A percentile compares a stretch with the other conserved stretches of the same genome.
These are phyloP conservation scores for Hypoxylon intermedium DNA, from an alignment of 495 filamentous ascomycete genomes.

Conservation along the genomic window DNA sequence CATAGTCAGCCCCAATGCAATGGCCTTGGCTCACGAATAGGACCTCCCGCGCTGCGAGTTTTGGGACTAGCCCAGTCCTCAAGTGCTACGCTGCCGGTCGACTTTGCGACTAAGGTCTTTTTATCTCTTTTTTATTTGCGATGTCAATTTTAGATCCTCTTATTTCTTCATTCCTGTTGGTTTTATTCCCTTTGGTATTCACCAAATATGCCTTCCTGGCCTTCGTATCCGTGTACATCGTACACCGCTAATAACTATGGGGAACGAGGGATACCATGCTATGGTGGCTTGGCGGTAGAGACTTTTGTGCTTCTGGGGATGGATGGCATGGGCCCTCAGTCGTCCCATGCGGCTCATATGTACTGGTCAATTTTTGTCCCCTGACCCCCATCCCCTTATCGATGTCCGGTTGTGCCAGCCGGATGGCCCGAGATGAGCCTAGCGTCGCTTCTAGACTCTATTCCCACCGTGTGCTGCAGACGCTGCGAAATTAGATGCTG, in stretches of 20 bases:
- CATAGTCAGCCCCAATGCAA: constrained; percentile 29
- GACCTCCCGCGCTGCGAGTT: constrained; percentile 10
- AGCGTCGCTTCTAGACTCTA: constrained; percentile 38
- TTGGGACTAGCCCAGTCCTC: constrained; percentile 13
- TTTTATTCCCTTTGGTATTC: not conserved
- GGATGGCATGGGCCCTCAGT: constrained; percentile 17
- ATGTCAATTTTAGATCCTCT: not conserved
- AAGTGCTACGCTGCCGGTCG: constrained; percentile 17
- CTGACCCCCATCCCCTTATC: constrained; percentile 27
- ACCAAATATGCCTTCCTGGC: not conserved
- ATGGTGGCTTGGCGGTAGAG: constrained; percentile 23
- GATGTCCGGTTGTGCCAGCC: constrained; percentile 32
- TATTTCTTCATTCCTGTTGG: not conserved
- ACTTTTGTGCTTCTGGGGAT: constrained; percentile 17
- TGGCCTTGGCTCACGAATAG: constrained; percentile 30
- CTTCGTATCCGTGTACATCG: constrained; percentile 1
- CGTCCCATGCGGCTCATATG: constrained; percentile 35
- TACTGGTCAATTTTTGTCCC: constrained; percentile 22
- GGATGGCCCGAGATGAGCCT: constrained; percentile 31
- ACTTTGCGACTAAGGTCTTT: constrained; percentile 3
- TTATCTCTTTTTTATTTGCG: constrained; percentile 2
- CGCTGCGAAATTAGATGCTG: constrained; percentile 29
- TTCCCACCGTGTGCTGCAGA: constrained; percentile 8
- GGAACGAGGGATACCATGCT: constrained; percentile 5
- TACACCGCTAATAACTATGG: constrained; percentile 23